Evolutionary conservation across 1,139 yeast species (phyloP).

Genomic region (Diutina rugosa): DNA sequence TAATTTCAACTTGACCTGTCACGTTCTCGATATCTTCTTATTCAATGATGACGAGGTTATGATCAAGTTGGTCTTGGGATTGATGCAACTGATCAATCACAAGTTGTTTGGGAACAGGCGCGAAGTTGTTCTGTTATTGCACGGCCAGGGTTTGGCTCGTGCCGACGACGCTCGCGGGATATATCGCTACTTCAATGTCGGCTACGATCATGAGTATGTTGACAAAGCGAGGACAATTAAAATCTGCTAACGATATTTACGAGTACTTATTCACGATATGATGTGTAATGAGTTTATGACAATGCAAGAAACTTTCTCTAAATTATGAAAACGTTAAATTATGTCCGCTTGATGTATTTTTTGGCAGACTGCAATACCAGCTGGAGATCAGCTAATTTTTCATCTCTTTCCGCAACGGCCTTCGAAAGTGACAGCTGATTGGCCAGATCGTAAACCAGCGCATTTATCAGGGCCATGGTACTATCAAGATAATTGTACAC

Average conservation of each 20-base stretch:
- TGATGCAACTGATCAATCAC: not conserved
- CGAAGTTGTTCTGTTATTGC: not conserved
- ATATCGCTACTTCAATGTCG: constrained; percentile 1
- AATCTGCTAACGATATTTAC: not conserved
- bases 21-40: not conserved
- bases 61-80: not conserved
- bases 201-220: not conserved
- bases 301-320: not conserved
- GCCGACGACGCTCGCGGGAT: not conserved
- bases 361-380: not conserved
- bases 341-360: not conserved
- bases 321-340: not conserved
- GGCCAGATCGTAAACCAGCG: not conserved
- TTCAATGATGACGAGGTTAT: not conserved
- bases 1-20: not conserved
- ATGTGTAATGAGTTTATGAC: not conserved
- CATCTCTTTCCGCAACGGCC: not conserved
- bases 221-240: not conserved
- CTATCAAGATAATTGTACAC: not conserved
- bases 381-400: not conserved
- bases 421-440: not conserved
- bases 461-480: not conserved
- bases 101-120: not conserved
- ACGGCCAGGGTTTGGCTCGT: not conserved
- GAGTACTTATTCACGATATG: not conserved